A percentile compares a stretch with the other conserved stretches of the same genome.
phyloP scores from a whole-genome alignment of 192 early-diverging fungal genomes.

The Entomortierella parvispora region DNA sequence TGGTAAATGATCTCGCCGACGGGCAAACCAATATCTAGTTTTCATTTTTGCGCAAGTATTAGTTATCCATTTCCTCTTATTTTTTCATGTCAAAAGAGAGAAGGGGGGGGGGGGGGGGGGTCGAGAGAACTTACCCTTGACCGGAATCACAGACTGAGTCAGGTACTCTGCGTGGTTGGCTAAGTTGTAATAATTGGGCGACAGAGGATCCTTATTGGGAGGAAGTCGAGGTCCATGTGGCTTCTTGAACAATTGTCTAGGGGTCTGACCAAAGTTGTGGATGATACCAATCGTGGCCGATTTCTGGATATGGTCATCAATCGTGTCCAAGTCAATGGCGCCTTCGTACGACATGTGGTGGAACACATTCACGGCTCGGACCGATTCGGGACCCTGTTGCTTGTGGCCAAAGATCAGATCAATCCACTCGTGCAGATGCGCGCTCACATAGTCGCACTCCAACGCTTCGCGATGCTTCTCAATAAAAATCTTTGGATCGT shows the following conservation, averaged over 20 bases:
- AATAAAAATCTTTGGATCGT: slow-evolving; percentile 78
- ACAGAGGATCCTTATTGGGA: slow-evolving; percentile 47
- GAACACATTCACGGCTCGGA: slow-evolving; percentile 92
- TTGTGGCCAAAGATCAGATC: slow-evolving; percentile 98
- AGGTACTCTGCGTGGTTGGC: slow-evolving; percentile 60
- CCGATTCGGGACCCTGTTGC: slow-evolving; percentile 88
- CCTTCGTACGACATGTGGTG: slow-evolving; percentile 97
- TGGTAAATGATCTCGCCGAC: slow-evolving; percentile 61
- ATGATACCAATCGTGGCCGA: slow-evolving; percentile 93
- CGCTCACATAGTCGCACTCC: slow-evolving; percentile 89
- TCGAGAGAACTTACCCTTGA: slow-evolving; percentile 55
- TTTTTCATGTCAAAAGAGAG: background rate
- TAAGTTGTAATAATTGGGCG: slow-evolving; percentile 57
- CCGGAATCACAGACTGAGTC: slow-evolving; percentile 61
- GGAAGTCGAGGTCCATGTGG: slow-evolving; percentile 77
- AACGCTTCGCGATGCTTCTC: slow-evolving; percentile 81
- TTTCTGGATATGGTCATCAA: slow-evolving; percentile 90
- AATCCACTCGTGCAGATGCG: slow-evolving; percentile 92
- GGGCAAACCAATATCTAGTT: slow-evolving; percentile 63
- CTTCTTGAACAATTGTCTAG: slow-evolving; percentile 86
- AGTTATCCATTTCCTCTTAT: no score
- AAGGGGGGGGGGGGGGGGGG: background rate
- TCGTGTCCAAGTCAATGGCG: slow-evolving; percentile 91
- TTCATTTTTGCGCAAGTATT: no score
- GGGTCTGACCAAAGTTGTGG: slow-evolving; percentile 98